Base-by-base conservation (phyloP, 2,329 filamentous ascomycete species). In the Aspergillus bombycis region DNA sequence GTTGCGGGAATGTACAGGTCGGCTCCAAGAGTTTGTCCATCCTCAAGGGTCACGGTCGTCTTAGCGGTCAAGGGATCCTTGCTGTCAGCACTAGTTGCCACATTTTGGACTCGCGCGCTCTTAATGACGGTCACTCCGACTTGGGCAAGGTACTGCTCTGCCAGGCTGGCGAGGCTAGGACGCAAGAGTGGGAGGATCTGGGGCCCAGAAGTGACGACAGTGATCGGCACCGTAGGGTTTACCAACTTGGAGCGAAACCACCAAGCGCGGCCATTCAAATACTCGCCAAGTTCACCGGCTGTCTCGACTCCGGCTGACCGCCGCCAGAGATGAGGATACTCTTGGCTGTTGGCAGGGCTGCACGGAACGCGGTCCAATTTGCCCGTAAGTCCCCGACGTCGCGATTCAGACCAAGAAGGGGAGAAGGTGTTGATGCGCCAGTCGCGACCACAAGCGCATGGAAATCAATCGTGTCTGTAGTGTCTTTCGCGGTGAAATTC, bases 231-330 rank as follows among this genome's bases (percentile, higher is more conserved):
- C 19, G 78, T 80, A 2, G 80, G 66, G 2, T 62, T 54, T 6
- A 56, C 34, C 1, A 58, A n/a, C n/a, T 61, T 67, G 23, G 41
- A 48, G 48, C 57, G 70, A 63, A 83, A 77, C 72, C 72, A 77
- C 5, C 81, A 77, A 0, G 79, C 71, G 2, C 74, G 75, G 1
- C 83, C 81, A 62, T 86, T 86, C 19, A 86, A 75, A 66, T 80
- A 76, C 65, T 85, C 82, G 32, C 82, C 85, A 0, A 85, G 72
- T 63, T 85, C 82, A 19, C 83, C 83, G 0, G 83, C 82, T 2
- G 76, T 77, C 65, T 85, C 83, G 19, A 84, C 70, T 4, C 81
- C 80, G 1, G 78, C 55, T 1, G 69, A 0, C 71, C 69, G 6
- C 71, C 68, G 6, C 70, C 70, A 0, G 64, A 65, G 43, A 85